A percentile compares a stretch with the other conserved stretches of the same genome.
phyloP scores from a whole-genome alignment of 208 protist species.

The Leptomonas pyrrhocoris region DNA sequence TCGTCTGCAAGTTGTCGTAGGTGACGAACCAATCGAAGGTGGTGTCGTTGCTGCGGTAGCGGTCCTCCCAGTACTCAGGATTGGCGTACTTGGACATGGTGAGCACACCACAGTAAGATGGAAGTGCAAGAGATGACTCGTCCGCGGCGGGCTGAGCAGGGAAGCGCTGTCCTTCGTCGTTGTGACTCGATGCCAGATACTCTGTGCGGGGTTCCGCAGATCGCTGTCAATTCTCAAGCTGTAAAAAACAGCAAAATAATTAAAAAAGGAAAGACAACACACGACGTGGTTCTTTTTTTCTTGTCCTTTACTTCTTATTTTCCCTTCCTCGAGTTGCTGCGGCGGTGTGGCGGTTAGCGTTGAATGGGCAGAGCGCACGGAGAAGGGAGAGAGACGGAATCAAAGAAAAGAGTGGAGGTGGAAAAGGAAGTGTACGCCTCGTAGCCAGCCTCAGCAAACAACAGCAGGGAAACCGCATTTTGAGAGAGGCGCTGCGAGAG shows the following conservation, averaged over 20 bases:
- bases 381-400: slow-evolving; percentile 14
- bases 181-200: no score
- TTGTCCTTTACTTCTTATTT: no score
- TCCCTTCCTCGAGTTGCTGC: no score
- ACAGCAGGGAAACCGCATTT: no score
- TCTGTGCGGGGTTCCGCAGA: no score
- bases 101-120: background rate
- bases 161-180: no score
- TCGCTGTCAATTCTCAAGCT: no score
- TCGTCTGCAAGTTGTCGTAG: slow-evolving; percentile 85
- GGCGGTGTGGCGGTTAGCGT: no score
- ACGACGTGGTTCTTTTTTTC: background rate
- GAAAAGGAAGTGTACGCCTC: background rate
- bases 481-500: no score
- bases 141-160: no score
- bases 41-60: slow-evolving; percentile 91
- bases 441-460: no score
- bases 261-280: background rate
- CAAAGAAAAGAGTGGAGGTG: background rate
- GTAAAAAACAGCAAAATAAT: background rate
- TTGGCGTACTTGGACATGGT: slow-evolving; percentile 91
- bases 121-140: background rate
- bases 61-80: slow-evolving; percentile 92
- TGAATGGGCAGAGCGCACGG: background rate
- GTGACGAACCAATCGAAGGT: slow-evolving; percentile 93